A percentile compares a stretch with the other conserved stretches of the same genome.
These are phyloP conservation scores for Starmerella potacharoeniae DNA, from an alignment of 805 yeast species.

Conservation along the genomic window DNA sequence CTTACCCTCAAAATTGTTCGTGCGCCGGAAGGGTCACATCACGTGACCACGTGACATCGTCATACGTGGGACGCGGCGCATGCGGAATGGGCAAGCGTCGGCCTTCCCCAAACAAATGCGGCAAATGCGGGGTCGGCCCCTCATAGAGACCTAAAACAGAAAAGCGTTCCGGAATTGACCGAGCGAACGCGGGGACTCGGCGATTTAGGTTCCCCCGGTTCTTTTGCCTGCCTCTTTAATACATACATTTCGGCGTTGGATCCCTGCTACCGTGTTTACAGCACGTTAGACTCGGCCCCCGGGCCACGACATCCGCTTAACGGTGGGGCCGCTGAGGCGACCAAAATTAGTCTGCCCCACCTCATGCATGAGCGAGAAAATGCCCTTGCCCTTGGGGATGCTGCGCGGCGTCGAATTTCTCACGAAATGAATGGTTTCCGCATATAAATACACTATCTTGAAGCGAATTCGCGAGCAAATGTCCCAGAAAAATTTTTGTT, in stretches of 20 bases:
- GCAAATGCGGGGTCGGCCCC: constrained; percentile 1
- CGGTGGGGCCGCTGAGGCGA: background rate
- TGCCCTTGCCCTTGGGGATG: background rate
- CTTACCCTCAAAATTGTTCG: background rate
- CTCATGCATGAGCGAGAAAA: background rate
- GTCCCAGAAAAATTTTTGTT: background rate
- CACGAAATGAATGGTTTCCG: background rate
- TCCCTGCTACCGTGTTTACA: background rate
- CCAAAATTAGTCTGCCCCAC: constrained; percentile 2
- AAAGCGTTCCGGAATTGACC: background rate
- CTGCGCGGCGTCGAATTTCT: background rate
- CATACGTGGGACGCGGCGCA: background rate
- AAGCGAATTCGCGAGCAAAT: background rate
- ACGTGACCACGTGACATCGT: background rate
- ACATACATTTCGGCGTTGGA: background rate
- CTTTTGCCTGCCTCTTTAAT: background rate
- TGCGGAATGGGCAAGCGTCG: background rate
- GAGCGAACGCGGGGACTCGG: no score
- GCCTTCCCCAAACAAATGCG: background rate
- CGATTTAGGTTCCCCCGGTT: no score
- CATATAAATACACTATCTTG: constrained; percentile 3
- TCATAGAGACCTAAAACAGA: background rate
- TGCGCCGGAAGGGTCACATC: background rate
- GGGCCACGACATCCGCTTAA: background rate
- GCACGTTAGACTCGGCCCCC: background rate